Evolutionary conservation across 2,329 filamentous ascomycete species (phyloP), one percentile per base, ranked within the genome.

Genomic region (Aspergillaceae sp.): DNA sequence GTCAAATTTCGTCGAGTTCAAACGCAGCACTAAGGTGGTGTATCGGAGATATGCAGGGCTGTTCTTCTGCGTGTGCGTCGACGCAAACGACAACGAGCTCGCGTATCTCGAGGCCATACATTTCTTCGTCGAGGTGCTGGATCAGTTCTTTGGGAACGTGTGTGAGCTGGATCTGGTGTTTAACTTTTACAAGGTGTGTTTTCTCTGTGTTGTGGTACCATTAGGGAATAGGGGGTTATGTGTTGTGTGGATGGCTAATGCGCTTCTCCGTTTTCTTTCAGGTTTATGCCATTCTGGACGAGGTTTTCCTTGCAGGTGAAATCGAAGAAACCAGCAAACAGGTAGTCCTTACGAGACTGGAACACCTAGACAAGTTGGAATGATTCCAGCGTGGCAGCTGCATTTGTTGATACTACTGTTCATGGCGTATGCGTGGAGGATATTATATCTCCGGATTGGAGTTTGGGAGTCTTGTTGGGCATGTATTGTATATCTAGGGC

Each of bases 281-380:
- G 80, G 91, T 98, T 54, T 98, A 98, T 70, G 92, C 92, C 42
- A 98, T 98, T 53, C 81, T 98, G 29, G 92, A 98, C 64, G 92
- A 98, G 73, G 92, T 98, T 19, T 98, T 98, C 67, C 73, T 98
- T 50, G 92, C 92, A 0, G 92, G 92, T 11, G 92, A 98, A 76
- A 95, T 98, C 50, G 89, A 98, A 71, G 92, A 98, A 78, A 97
- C 91, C 51, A 95, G 88, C 66, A 98, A 97, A 70, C 91, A 97
- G 71, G 92, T 97, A 30, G 92, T 98, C 11, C 72, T 98, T 61
- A 97, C 92, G 45, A 74, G 92, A 58, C 65, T 98, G 68, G 92
- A 97, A 64, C 92, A 98, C 73, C 67, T 98, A 66, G 92, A 98
- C 64, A 97, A 97, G 70, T 71, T 98, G 63, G 92, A 98, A 68